Conservation (phyloP, 176 grass and related monocot genomes). For the Zoysia pacifica region DNA sequence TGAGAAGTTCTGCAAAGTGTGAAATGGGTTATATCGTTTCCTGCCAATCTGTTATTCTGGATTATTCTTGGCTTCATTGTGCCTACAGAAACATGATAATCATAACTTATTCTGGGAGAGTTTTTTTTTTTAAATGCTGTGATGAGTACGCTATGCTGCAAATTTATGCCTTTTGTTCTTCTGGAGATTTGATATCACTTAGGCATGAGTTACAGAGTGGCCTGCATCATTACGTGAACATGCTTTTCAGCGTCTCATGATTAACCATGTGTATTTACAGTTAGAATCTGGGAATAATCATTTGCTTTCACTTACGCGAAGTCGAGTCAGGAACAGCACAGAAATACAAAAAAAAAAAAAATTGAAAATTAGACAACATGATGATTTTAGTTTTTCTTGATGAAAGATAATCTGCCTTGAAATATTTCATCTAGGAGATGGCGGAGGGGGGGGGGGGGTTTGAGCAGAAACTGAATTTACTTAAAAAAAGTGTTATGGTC, state of each 20-base stretch:
- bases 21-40: background rate
- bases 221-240: background rate
- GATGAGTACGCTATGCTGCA: conserved; percentile 16
- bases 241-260: conserved; percentile 14
- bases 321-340: background rate
- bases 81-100: background rate
- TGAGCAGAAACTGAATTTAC: background rate
- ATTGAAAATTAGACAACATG: background rate
- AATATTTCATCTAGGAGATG: background rate
- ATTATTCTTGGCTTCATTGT: conserved; percentile 7
- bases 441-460: background rate
- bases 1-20: conserved; percentile 15
- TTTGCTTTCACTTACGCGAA: background rate
- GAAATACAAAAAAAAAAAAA: background rate
- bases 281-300: background rate
- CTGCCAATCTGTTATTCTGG: conserved; percentile 20
- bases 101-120: background rate
- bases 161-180: conserved; percentile 16
- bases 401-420: conserved; percentile 5
- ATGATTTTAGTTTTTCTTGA: conserved; percentile 6
- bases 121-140: background rate
- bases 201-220: background rate
- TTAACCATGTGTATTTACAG: conserved; percentile 3
- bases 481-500: background rate
- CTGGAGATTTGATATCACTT: background rate